A percentile compares a stretch with the other conserved stretches of the same genome.
Conservation (phyloP, 2,329 filamentous ascomycete genomes). For the Monilinia laxa region DNA sequence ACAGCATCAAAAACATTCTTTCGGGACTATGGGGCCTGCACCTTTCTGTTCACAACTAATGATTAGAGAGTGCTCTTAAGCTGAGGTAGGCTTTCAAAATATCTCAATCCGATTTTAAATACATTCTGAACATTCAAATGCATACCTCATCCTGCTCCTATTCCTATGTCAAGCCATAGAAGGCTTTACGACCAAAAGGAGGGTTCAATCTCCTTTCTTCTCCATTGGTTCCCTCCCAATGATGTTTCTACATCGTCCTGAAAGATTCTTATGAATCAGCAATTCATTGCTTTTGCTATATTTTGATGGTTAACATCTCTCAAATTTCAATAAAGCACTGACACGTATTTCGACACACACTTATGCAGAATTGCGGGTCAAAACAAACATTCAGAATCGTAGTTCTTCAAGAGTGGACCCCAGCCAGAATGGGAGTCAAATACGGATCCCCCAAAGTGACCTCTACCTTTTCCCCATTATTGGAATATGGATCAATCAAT, state of each 20-base stretch:
- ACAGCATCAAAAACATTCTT: neutral
- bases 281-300: neutral
- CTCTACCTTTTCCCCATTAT: neutral
- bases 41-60: neutral
- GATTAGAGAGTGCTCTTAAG: neutral
- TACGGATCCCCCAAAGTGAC: neutral
- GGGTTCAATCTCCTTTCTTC: neutral
- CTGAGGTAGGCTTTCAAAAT: neutral
- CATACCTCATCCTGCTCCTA: neutral
- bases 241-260: neutral
- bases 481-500: constrained; percentile 8
- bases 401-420: constrained; percentile 5
- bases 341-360: neutral
- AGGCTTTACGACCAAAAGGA: neutral
- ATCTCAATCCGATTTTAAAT: neutral
- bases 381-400: neutral
- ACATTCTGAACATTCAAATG: neutral
- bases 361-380: constrained; percentile 16
- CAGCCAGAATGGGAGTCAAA: neutral
- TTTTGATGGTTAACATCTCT: too few species aligned
- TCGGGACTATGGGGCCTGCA: neutral
- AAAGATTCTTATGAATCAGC: neutral
- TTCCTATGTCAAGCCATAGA: constrained; percentile 2
- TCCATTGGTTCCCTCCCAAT: neutral
- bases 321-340: neutral